Conservation (phyloP, 768 basidiomycete genomes). For the Boletus pseudo-olivaceus region DNA sequence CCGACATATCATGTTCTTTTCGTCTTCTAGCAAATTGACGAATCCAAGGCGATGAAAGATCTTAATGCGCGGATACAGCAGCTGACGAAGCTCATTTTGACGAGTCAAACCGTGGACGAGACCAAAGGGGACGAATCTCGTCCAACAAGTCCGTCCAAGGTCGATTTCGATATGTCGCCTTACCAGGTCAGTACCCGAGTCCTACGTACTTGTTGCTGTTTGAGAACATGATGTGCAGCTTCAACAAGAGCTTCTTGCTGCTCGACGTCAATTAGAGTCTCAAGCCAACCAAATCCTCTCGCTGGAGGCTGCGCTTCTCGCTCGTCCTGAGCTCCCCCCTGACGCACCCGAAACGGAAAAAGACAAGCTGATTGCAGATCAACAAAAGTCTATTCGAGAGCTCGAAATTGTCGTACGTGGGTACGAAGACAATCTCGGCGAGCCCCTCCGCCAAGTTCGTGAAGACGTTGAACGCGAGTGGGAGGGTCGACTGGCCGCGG, state of each 20-base stretch:
- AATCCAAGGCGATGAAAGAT: constrained; percentile 81
- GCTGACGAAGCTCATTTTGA: constrained; percentile 79
- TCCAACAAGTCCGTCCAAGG: constrained; percentile 79
- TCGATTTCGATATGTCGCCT: constrained; percentile 87
- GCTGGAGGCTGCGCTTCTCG: constrained; percentile 70
- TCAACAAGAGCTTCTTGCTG: constrained; percentile 82
- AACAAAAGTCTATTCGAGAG: constrained; percentile 72
- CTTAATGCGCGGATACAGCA: constrained; percentile 77
- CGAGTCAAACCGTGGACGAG: constrained; percentile 79
- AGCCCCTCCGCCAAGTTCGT: constrained; percentile 59
- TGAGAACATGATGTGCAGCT: constrained; percentile 41
- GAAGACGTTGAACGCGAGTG: constrained; percentile 78
- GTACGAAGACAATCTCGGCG: constrained; percentile 71
- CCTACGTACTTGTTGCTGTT: not conserved
- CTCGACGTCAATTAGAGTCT: constrained; percentile 72
- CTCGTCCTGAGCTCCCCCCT: constrained; percentile 62
- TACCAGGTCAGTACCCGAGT: constrained; percentile 54
- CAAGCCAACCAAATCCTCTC: constrained; percentile 83
- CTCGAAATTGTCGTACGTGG: constrained; percentile 69
- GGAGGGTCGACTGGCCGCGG: constrained; percentile 54
- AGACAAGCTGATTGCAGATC: constrained; percentile 68
- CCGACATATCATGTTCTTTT: not conserved
- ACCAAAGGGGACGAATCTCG: constrained; percentile 65
- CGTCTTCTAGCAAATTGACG: constrained; percentile 66
- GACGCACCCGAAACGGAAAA: constrained; percentile 71